These are phyloP conservation scores for Penicillium silybi DNA, from an alignment of 495 filamentous ascomycete species.

Conservation along the genomic window DNA sequence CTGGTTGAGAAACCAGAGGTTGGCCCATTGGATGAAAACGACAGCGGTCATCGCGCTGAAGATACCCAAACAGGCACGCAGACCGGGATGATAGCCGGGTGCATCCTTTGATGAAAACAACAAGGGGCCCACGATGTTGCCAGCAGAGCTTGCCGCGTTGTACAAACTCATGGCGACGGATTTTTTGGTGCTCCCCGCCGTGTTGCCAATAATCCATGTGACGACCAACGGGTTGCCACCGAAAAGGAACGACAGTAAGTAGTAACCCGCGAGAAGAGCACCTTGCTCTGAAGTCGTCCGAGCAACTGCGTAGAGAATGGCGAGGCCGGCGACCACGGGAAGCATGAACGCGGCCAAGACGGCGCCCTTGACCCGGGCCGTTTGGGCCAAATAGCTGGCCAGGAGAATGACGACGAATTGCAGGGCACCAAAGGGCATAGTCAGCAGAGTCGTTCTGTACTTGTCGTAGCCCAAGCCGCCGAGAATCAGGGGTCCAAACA, in stretches of 20 bases:
- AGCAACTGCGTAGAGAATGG: conserved; percentile 51
- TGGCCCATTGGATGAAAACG: conserved; percentile 47
- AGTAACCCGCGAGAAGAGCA: conserved; percentile 54
- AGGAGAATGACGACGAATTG: conserved; percentile 43
- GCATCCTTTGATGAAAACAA: conserved; percentile 41
- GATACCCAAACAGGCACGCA: conserved; percentile 53
- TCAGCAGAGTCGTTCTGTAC: conserved; percentile 48
- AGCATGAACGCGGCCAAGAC: conserved; percentile 46
- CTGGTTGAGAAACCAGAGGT: conserved; percentile 52
- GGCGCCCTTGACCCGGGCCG: conserved; percentile 46
- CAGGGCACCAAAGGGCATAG: conserved; percentile 48
- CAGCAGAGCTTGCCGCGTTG: conserved; percentile 40
- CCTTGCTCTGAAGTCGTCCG: conserved; percentile 36
- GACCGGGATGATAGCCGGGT: conserved; percentile 51
- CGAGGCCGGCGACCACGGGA: conserved; percentile 54
- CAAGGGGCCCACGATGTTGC: conserved; percentile 47
- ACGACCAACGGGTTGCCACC: conserved; percentile 49
- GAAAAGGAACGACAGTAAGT: conserved; percentile 58
- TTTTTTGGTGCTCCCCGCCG: conserved; percentile 50
- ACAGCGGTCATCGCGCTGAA: conserved; percentile 49
- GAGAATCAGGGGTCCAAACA: conserved; percentile 60
- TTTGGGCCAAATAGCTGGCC: conserved; percentile 45
- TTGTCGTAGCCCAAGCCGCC: conserved; percentile 56
- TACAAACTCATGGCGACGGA: conserved; percentile 50
- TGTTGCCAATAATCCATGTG: conserved; percentile 50